Evolutionary conservation across 345 rosid genomes (phyloP).

Genomic region (Salix purpurea): DNA sequence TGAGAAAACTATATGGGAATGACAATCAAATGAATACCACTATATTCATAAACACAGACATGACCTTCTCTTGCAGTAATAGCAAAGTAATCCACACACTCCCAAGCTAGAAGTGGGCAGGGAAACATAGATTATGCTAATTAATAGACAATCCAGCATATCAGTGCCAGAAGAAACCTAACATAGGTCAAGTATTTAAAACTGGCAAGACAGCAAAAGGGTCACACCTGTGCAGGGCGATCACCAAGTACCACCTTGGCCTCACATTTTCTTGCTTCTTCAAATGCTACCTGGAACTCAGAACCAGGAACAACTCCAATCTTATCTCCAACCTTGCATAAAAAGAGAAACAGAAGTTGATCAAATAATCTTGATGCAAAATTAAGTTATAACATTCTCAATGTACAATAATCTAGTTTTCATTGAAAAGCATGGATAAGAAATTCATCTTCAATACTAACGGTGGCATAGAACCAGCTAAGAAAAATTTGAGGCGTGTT

Average conservation of each 20-base stretch:
- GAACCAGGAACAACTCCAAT: constrained; percentile 87
- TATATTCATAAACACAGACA: background rate
- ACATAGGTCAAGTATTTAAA: background rate
- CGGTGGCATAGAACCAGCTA: constrained; percentile 97
- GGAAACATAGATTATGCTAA: background rate
- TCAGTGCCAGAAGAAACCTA: background rate
- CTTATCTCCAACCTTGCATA: constrained; percentile 57
- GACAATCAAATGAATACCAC: background rate
- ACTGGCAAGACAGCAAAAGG: constrained; percentile 5
- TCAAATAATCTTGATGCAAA: background rate
- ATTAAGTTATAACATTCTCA: background rate
- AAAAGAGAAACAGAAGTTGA: constrained; percentile 1
- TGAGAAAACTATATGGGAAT: background rate
- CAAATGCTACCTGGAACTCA: constrained; percentile 87
- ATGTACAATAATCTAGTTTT: background rate
- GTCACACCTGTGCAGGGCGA: constrained; percentile 79
- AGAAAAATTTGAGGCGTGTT: constrained; percentile 79
- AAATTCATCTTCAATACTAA: background rate
- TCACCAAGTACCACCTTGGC: constrained; percentile 86
- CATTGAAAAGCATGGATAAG: background rate
- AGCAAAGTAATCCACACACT: background rate
- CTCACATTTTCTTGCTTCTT: constrained; percentile 81
- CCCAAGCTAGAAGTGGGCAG: background rate
- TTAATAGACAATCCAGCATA: background rate
- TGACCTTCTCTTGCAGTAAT: background rate